Percentiles rank a stretch among this genome's conserved stretches.
Conservation (phyloP, 345 rosid genomes). For the Sonneratia caseolaris region DNA sequence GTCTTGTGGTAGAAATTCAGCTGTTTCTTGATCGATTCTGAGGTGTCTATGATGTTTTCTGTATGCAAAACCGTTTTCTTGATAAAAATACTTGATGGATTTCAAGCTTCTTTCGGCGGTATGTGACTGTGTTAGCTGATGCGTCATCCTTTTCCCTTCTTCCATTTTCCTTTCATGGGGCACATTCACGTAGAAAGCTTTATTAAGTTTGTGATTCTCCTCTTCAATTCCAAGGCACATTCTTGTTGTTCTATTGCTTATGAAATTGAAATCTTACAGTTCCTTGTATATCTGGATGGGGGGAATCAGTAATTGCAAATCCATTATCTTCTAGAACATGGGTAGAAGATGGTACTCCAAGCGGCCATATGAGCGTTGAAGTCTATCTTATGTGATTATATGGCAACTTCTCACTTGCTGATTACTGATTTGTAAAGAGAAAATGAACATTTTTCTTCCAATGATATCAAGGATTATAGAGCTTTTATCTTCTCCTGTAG, state of each 20-base stretch:
- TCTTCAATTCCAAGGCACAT: neutral
- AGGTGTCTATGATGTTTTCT: neutral
- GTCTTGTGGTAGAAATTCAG: neutral
- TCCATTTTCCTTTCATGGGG: neutral
- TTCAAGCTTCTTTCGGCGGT: neutral
- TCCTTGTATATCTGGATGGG: no score
- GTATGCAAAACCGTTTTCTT: neutral
- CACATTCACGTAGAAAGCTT: no score
- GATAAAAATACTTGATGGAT: neutral
- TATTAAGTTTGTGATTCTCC: no score
- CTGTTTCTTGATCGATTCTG: neutral
- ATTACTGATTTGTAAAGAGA: neutral
- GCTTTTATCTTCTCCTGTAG: conserved; percentile 24
- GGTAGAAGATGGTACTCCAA: no score
- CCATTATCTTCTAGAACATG: no score
- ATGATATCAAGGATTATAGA: neutral
- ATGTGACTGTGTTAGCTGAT: neutral
- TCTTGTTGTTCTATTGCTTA: neutral
- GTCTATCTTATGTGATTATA: no score
- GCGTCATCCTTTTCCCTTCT: neutral
- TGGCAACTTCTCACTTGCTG: neutral
- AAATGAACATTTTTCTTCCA: neutral
- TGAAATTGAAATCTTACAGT: no score
- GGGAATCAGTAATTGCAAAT: no score
- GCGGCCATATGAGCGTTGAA: no score